phyloP scores from a whole-genome alignment of 352 stramenopile genomes.

The Albugo laibachii region DNA sequence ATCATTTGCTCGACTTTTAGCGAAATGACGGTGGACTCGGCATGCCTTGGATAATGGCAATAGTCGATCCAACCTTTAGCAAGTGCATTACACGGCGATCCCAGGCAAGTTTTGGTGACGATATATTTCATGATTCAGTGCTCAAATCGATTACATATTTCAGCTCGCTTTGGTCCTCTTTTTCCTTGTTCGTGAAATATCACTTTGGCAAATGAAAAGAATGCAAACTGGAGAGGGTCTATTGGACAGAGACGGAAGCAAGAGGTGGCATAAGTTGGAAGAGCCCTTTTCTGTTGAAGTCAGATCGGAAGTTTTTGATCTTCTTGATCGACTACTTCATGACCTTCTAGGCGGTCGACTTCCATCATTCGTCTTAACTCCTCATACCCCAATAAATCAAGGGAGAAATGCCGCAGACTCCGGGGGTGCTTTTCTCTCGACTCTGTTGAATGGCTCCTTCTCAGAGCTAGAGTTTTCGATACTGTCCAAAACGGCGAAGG shows the following conservation, averaged over 20 bases:
- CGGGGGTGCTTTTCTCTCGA: no score
- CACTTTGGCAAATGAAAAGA: conserved; percentile 76
- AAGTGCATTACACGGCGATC: conserved; percentile 38
- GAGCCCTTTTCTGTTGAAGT: conserved; percentile 74
- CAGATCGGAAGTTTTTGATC: conserved; percentile 41
- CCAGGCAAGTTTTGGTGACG: conserved; percentile 18
- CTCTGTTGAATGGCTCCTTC: no score
- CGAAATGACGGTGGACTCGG: no score
- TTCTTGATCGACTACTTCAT: conserved; percentile 38
- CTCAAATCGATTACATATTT: not conserved
- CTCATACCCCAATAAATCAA: no score
- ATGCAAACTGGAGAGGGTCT: conserved; percentile 72
- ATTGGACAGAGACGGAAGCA: conserved; percentile 10
- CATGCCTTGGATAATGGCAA: conserved; percentile 4
- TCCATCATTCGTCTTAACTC: not conserved
- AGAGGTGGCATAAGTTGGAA: conserved; percentile 48
- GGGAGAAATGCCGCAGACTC: not conserved
- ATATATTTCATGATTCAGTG: not conserved
- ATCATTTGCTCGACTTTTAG: no score
- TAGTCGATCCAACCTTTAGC: not conserved
- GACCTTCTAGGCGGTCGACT: not conserved
- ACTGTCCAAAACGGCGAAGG: no score
- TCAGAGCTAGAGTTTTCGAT: no score
- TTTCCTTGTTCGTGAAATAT: conserved; percentile 53
- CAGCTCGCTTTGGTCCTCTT: conserved; percentile 57